These are phyloP conservation scores for Yamadazyma songkhlaensis DNA, from an alignment of 1,139 yeast genomes.

Conservation along the genomic window DNA sequence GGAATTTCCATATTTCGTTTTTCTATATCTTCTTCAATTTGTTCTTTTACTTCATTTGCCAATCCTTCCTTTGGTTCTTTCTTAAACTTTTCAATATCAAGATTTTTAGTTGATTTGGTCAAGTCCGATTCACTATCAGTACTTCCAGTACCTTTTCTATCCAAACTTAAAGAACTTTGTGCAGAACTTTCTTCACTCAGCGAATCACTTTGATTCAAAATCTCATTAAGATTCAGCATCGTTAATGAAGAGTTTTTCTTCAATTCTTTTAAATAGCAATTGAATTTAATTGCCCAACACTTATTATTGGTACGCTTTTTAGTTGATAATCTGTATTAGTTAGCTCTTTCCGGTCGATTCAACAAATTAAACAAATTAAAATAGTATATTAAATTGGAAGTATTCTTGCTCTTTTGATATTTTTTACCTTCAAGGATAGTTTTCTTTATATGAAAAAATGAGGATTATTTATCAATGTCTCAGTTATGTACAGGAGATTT, in stretches of 20 bases:
- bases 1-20: slow-evolving; percentile 1
- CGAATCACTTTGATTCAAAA: slow-evolving; percentile 14
- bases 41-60: slow-evolving; percentile 11
- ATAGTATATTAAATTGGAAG: no score
- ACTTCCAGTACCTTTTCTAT: background rate
- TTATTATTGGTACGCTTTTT: no score
- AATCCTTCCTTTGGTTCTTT: slow-evolving; percentile 10
- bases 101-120: background rate
- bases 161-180: slow-evolving; percentile 10
- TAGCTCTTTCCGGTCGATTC: no score
- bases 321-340: no score
- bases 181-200: slow-evolving; percentile 14
- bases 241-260: background rate
- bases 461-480: slow-evolving; percentile 6
- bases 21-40: slow-evolving; percentile 8
- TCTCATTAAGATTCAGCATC: slow-evolving; percentile 13
- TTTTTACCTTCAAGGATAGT: no score
- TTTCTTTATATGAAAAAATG: no score
- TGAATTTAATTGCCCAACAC: no score
- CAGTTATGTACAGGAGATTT: slow-evolving; percentile 13
- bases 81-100: background rate
- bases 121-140: background rate
- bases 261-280: no score
- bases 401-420: no score
- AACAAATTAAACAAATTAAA: no score